Base-by-base conservation (phyloP, 2,329 filamentous ascomycete species). In the Colletotrichum gloeosporioides region DNA sequence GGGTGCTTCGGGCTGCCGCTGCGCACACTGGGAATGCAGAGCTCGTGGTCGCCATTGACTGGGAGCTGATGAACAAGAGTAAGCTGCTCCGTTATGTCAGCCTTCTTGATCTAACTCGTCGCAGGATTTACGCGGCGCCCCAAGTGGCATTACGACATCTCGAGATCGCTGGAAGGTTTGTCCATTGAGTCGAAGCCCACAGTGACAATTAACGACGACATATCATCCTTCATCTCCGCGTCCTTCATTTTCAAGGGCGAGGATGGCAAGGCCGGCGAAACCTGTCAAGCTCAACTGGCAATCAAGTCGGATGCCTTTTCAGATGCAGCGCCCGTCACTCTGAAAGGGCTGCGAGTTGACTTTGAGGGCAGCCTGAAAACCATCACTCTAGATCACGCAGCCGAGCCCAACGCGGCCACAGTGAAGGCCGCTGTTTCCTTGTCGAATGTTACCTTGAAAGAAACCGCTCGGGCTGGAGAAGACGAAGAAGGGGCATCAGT, bases 31-130 rank as follows among this genome's bases (percentile, higher is more conserved):
- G 88, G 9, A 88, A 90, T 69, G 88, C 88, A 10, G 89, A 90
- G 69, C 84, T 93, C 34, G 87, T 93, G 10, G 83, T 94, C 44
- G 87, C 91, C 32, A 89, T 93, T 67, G 92, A 93, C 80, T 93
- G 93, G 90, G 92, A 94, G 80, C 85, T 94, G 61, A 86, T 93
- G 82, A 88, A 91, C 74, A 88, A 83, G 61, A 87, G 91, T 92
- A 84, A 82, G 90, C 18, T n/a, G 9, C 27, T 8, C n/a, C 29
- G 18, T 49, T 36, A 12, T 18, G 8, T 63, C 69, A 4, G 8
- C 8, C 62, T 55, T 25, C 6, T 27, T n/a, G 78, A 34, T 64
- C 80, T 84, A 73, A 82, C 75, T 36, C n/a, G 15, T 9, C 18
- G 36, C 55, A 72, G 91, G 84, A 67, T 93, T 92, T 80, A 85